A percentile compares a stretch with the other conserved stretches of the same genome.
phyloP scores from a whole-genome alignment of 768 basidiomycete genomes.

The Leccinum boreale region DNA sequence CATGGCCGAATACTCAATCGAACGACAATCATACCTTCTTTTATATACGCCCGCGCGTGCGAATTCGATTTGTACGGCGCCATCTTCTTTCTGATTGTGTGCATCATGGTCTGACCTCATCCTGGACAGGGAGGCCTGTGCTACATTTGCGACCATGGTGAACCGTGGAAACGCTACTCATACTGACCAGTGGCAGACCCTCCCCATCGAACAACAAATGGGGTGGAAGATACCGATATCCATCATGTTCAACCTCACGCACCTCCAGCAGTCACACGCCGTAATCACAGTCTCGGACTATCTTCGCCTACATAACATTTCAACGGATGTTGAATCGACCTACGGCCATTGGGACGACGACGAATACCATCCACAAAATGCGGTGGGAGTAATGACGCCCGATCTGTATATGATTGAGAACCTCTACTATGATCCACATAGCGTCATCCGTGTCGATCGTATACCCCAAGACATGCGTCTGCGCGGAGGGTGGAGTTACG shows the following conservation, averaged over 20 bases:
- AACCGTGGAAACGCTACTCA: slow-evolving; percentile 39
- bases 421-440: background rate
- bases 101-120: background rate
- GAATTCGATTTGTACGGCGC: slow-evolving; percentile 31
- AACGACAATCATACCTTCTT: slow-evolving; percentile 44
- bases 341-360: slow-evolving; percentile 37
- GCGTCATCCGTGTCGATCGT: background rate
- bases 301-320: slow-evolving; percentile 38
- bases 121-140: slow-evolving; percentile 31
- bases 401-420: background rate
- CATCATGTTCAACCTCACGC: slow-evolving; percentile 43
- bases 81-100: background rate
- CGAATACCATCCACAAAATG: slow-evolving; percentile 28
- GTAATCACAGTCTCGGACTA: slow-evolving; percentile 42
- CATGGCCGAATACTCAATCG: slow-evolving; percentile 43
- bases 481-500: background rate
- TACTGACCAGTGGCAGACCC: too few species aligned
- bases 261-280: slow-evolving; percentile 34
- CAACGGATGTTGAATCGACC: slow-evolving; percentile 30
- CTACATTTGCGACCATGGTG: slow-evolving; percentile 42
- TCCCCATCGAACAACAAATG: slow-evolving; percentile 29
- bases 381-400: background rate
- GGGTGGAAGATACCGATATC: slow-evolving; percentile 33
- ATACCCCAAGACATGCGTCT: background rate
- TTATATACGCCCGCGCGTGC: slow-evolving; percentile 46